phyloP scores from a whole-genome alignment of 306 rosid species.

The Carpinus fangiana region DNA sequence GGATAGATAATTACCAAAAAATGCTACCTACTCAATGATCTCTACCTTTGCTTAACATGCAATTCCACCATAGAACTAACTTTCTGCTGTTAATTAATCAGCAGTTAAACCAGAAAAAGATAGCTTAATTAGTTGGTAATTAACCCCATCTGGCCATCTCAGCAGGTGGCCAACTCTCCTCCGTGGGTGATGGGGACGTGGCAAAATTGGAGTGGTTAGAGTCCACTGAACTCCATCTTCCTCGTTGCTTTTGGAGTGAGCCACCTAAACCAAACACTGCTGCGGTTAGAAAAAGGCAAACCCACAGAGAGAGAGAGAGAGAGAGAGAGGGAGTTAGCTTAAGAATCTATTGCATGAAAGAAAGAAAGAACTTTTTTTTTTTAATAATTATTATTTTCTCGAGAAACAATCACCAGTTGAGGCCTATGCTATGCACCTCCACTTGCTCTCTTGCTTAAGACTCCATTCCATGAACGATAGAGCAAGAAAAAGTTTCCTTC shows the following conservation, averaged over 20 bases:
- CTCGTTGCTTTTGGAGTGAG: constrained; percentile 27
- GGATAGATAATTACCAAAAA: constrained; percentile 28
- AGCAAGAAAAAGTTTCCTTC: not conserved
- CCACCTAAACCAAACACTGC: constrained; percentile 28
- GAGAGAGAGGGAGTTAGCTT: not conserved
- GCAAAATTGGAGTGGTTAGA: constrained; percentile 46
- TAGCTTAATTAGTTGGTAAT: constrained; percentile 15
- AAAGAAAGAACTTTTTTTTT: not conserved
- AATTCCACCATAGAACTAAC: constrained; percentile 32
- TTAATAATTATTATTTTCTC: constrained; percentile 4
- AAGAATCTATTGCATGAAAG: constrained; percentile 30
- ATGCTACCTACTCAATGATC: constrained; percentile 41
- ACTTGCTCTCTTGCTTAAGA: not conserved
- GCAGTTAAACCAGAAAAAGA: constrained; percentile 21
- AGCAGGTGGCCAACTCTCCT: constrained; percentile 51
- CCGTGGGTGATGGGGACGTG: constrained; percentile 35
- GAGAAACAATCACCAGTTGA: constrained; percentile 19
- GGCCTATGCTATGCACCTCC: not conserved
- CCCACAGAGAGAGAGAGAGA: not conserved
- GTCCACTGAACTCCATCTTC: constrained; percentile 26
- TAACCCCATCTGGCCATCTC: not conserved
- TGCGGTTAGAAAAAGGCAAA: constrained; percentile 27
- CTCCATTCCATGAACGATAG: not conserved
- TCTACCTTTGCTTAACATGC: constrained; percentile 53
- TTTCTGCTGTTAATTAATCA: constrained; percentile 24